phyloP scores from a whole-genome alignment of 768 basidiomycete species.

The Boletus speciosus region DNA sequence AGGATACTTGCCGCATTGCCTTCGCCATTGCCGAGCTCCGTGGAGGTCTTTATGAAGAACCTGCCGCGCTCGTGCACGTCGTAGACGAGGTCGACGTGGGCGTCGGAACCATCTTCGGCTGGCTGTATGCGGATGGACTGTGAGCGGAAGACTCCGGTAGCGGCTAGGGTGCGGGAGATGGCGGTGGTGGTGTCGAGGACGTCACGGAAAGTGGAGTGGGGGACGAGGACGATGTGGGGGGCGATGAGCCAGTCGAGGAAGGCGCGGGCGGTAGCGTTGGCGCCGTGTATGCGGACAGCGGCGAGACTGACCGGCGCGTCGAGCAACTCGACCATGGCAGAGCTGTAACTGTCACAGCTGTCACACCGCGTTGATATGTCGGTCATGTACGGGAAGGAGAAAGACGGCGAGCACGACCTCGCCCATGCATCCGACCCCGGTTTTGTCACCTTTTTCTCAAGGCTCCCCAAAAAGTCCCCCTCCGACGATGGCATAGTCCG shows the following conservation, averaged over 20 bases:
- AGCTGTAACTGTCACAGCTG: conserved; percentile 15
- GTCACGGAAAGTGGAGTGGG: conserved; percentile 47
- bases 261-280: conserved; percentile 64
- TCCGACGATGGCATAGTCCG: conserved; percentile 76
- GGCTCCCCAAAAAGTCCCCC: conserved; percentile 62
- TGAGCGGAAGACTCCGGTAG: conserved; percentile 73
- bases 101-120: conserved; percentile 48
- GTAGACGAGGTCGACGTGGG: conserved; percentile 80
- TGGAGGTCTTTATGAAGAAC: conserved; percentile 75
- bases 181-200: conserved; percentile 68
- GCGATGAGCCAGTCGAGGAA: conserved; percentile 80
- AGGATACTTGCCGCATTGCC: conserved; percentile 75
- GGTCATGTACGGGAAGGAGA: conserved; percentile 65
- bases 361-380: conserved; percentile 40
- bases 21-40: conserved; percentile 91
- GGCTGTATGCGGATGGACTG: conserved; percentile 64
- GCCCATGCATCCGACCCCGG: conserved; percentile 48
- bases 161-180: conserved; percentile 61
- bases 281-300: conserved; percentile 79
- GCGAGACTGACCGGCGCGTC: conserved; percentile 65
- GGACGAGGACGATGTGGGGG: conserved; percentile 46
- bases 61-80: conserved; percentile 72
- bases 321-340: conserved; percentile 32
- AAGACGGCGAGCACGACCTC: conserved; percentile 43
- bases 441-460: conserved; percentile 69